Evolutionary conservation across 495 filamentous ascomycete genomes (phyloP).

Genomic region (Hypoxylon cercidicola): DNA sequence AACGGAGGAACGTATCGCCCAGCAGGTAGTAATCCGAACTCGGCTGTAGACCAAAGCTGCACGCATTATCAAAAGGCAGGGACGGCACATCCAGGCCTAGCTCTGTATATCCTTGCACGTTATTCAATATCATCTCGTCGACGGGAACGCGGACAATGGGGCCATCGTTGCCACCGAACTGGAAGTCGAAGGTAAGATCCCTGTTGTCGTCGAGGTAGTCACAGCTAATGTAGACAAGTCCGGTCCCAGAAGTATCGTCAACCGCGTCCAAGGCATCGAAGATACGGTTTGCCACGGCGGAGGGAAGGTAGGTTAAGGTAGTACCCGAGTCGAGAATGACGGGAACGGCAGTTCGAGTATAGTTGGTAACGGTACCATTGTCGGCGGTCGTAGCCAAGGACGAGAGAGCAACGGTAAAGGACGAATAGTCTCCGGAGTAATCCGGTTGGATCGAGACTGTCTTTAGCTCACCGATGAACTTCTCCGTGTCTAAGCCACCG

Average conservation of each 20-base stretch:
- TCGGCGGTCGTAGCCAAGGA: conserved; percentile 45
- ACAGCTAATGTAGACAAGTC: conserved; percentile 61
- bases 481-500: conserved; percentile 87
- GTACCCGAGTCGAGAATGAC: conserved; percentile 91
- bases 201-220: conserved; percentile 65
- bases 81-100: conserved; percentile 32
- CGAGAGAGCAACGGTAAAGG: conserved; percentile 54
- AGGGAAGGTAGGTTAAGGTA: conserved; percentile 81
- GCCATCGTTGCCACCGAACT: conserved; percentile 58
- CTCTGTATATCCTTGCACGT: conserved; percentile 44
- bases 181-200: conserved; percentile 70
- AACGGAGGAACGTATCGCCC: conserved; percentile 92
- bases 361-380: conserved; percentile 45
- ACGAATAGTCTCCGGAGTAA: conserved; percentile 42
- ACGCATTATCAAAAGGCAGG: conserved; percentile 48
- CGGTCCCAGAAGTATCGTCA: conserved; percentile 54
- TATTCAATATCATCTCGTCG: conserved; percentile 78
- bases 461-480: conserved; percentile 78
- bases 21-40: conserved; percentile 50
- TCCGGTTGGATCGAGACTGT: conserved; percentile 73
- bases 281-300: conserved; percentile 65
- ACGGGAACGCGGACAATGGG: conserved; percentile 74
- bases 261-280: conserved; percentile 66
- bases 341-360: conserved; percentile 47
- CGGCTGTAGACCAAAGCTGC: conserved; percentile 56